These are phyloP conservation scores for Pseudomonodictys pantanalensis DNA, from an alignment of 495 filamentous ascomycete species.

Conservation along the genomic window DNA sequence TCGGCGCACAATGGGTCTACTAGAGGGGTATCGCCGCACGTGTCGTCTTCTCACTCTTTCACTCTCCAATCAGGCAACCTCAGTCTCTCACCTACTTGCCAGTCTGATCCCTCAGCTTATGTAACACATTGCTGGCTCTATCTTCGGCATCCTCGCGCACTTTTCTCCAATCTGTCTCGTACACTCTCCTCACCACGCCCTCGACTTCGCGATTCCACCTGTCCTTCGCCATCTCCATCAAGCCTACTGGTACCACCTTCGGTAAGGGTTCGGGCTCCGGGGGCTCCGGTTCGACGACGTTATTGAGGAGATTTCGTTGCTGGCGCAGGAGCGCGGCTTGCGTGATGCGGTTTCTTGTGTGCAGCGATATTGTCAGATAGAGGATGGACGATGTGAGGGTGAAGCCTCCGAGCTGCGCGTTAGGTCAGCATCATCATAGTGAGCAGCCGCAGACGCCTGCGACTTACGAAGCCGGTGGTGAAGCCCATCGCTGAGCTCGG, in stretches of 20 bases:
- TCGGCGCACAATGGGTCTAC: too few species aligned
- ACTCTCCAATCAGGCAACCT: not conserved
- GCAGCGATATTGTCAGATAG: slow-evolving; percentile 74
- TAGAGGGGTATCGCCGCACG: not conserved
- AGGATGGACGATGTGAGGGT: slow-evolving; percentile 78
- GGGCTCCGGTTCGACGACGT: slow-evolving; percentile 49
- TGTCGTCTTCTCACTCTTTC: not conserved
- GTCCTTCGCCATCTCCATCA: slow-evolving; percentile 44
- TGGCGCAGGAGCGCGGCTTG: slow-evolving; percentile 71
- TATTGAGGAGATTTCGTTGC: slow-evolving; percentile 61
- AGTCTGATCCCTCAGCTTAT: slow-evolving; percentile 34
- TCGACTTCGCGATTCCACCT: slow-evolving; percentile 44
- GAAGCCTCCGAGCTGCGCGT: slow-evolving; percentile 68
- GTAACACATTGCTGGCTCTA: slow-evolving; percentile 24
- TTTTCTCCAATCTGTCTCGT: slow-evolving; percentile 39
- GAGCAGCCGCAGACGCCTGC: not conserved
- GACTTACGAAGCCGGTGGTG: slow-evolving; percentile 76
- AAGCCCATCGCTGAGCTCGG: slow-evolving; percentile 61
- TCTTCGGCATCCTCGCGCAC: slow-evolving; percentile 40
- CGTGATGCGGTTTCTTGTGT: slow-evolving; percentile 65
- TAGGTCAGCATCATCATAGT: not conserved
- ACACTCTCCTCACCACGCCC: slow-evolving; percentile 34
- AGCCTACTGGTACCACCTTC: slow-evolving; percentile 35
- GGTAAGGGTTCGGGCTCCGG: slow-evolving; percentile 68
- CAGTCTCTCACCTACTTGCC: not conserved